Base-by-base conservation (phyloP, 148 eudicot species). In the Cornus suecica region DNA sequence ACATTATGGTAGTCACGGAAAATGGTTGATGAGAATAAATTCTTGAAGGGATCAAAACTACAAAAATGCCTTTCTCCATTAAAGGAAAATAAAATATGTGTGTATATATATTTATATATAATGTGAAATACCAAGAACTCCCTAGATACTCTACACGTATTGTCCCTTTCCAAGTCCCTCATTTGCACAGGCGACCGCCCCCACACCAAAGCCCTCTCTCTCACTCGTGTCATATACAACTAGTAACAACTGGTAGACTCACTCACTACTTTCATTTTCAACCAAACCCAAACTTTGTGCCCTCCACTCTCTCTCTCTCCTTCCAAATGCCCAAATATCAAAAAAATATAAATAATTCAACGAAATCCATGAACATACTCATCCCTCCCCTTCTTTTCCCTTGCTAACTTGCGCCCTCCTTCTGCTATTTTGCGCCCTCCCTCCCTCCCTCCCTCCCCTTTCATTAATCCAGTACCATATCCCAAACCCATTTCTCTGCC, bases 251-350 rank as follows among this genome's bases (percentile, higher is more conserved):
- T n/a, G n/a, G n/a, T n/a, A n/a, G n/a, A n/a, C n/a, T n/a, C n/a
- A n/a, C n/a, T 2, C 9, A 37, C n/a, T 31, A 4, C 58, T 69
- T 25, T 27, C 72, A 13, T 45, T 13, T 25, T 69, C 72, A 32
- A 42, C 69, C 31, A 58, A 66, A n/a, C n/a, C 69, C 69, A 42
- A 66, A 66, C 18, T 66, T 66, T 30, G 69, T 66, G 69, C 41
- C 31, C 56, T 10, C 30, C 72, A 7, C 10, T 31, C 20, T n/a
- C 72, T 34, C 42, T 15, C 30, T 41, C 72, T 45, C 42, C 74
- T 54, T 65, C 25, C 54, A 22, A 48, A 70, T n/a, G 22, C 5
- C 30, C 29, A 32, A 34, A 51, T 3, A 37, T 18, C 58, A 26
- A 45, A 45, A 26, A 45, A 45, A 45, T 37, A 67, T 67, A 67